Evolutionary conservation across 306 rosid genomes (phyloP).

Genomic region (Quercus bicolor): DNA sequence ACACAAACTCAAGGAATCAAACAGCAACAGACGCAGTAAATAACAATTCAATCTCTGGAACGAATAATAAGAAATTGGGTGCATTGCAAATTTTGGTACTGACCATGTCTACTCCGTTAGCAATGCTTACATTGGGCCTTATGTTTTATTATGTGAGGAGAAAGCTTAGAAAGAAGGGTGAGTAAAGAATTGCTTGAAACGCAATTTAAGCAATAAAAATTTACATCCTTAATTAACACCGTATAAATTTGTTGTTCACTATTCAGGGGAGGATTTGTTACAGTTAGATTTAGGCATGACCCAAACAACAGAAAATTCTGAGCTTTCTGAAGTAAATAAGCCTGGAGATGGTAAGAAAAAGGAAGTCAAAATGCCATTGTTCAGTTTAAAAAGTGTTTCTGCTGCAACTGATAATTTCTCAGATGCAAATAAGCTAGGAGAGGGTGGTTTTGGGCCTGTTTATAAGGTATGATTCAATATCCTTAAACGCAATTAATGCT

Average conservation of each 20-base stretch:
- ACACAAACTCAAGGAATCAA: background rate
- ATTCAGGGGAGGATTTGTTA: slow-evolving; percentile 29
- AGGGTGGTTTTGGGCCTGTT: slow-evolving; percentile 45
- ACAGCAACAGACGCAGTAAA: background rate
- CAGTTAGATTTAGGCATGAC: slow-evolving; percentile 26
- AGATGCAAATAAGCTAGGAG: slow-evolving; percentile 30
- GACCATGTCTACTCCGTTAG: background rate
- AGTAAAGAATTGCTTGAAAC: background rate
- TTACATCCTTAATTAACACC: background rate
- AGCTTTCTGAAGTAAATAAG: background rate
- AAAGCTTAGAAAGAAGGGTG: slow-evolving; percentile 8
- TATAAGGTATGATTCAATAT: slow-evolving; percentile 19
- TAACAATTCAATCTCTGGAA: background rate
- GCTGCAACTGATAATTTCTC: slow-evolving; percentile 26
- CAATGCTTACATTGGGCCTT: background rate
- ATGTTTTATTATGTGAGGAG: background rate
- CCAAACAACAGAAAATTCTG: background rate
- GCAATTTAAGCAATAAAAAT: background rate
- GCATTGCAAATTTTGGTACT: background rate
- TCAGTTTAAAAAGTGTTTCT: slow-evolving; percentile 32
- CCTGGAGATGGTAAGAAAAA: background rate
- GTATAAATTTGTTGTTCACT: background rate
- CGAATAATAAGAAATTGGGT: no score
- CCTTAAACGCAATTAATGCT: background rate
- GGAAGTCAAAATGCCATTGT: slow-evolving; percentile 30